phyloP scores from a whole-genome alignment of 805 yeast genomes.

The Myxozyma mucilagina region DNA sequence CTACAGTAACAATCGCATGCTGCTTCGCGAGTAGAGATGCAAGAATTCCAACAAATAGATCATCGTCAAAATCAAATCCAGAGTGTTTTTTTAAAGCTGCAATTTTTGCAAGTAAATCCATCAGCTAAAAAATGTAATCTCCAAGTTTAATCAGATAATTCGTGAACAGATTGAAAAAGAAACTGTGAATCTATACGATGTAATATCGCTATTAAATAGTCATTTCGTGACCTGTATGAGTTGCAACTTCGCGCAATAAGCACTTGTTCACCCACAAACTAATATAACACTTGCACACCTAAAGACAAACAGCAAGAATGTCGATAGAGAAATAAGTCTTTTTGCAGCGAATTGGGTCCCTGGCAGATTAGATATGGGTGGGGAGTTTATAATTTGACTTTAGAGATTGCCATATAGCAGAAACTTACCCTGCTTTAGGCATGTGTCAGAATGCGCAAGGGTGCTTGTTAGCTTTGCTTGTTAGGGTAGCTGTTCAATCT shows the following conservation, averaged over 20 bases:
- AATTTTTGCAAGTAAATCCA: slow-evolving; percentile 20
- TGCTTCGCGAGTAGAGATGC: slow-evolving; percentile 18
- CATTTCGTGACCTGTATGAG: background rate
- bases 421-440: too few species aligned
- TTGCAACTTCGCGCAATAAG: background rate
- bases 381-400: too few species aligned
- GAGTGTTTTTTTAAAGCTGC: slow-evolving; percentile 5
- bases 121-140: background rate
- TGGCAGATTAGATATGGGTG: too few species aligned
- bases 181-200: too few species aligned
- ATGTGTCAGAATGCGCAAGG: too few species aligned
- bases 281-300: too few species aligned
- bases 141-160: background rate
- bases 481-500: too few species aligned
- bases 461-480: too few species aligned
- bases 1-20: slow-evolving; percentile 27
- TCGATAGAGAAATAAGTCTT: background rate
- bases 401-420: too few species aligned
- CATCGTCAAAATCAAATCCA: slow-evolving; percentile 27
- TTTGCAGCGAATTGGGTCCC: background rate
- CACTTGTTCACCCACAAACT: background rate
- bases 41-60: slow-evolving; percentile 27
- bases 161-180: background rate
- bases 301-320: too few species aligned
- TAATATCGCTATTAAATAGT: too few species aligned